Evolutionary conservation across 2,329 filamentous ascomycete genomes (phyloP), one percentile per base, ranked within the genome.

Genomic region (Claviceps digitariae): DNA sequence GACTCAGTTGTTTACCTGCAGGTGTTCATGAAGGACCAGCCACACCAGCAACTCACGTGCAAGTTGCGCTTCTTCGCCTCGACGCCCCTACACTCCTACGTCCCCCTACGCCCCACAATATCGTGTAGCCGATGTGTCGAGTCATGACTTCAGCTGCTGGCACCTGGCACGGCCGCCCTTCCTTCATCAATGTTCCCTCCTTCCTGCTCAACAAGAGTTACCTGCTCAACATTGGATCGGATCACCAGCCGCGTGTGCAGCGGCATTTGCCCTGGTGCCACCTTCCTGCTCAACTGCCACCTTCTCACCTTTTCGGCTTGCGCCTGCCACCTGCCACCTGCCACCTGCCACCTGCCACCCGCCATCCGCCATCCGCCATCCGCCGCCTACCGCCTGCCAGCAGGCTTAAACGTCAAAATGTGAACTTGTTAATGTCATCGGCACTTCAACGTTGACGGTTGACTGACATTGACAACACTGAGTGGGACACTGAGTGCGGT

Each of bases 111-210:
- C 45, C 45, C 45, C 45, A 31, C 23, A 25, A n/a, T 12, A 7
- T n/a, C 25, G 25, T 27, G 27, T 47, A 47, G 45, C 25, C 27
- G 45, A 46, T 8, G n/a, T 15, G n/a, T n/a, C 46, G 46, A 48
- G 46, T 48, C 46, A 48, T 48, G 46, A 48, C 27, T 50, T 38
- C 20, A 50, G 36, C 48, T 50, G 36, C 34, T 50, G 48, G 23
- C 36, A 50, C 36, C 36, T 41, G 36, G 23, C 36, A 15, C 48
- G 21, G 23, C 9, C 27, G 7, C 10, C 46, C 7, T 46, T 38
- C 34, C 34, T 38, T 38, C 34, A 38, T 38, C 34, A 17, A 17
- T 38, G 34, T 50, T 50, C 17, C 36, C 40, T 50, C 48, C 34
- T 41, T 49, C 31, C 47, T 23, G 15, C 20, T n/a, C n/a, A n/a